Percentiles rank a stretch among this genome's conserved stretches.
phyloP scores from a whole-genome alignment of 2,329 filamentous ascomycete species.

The Hypoxylon sp. region DNA sequence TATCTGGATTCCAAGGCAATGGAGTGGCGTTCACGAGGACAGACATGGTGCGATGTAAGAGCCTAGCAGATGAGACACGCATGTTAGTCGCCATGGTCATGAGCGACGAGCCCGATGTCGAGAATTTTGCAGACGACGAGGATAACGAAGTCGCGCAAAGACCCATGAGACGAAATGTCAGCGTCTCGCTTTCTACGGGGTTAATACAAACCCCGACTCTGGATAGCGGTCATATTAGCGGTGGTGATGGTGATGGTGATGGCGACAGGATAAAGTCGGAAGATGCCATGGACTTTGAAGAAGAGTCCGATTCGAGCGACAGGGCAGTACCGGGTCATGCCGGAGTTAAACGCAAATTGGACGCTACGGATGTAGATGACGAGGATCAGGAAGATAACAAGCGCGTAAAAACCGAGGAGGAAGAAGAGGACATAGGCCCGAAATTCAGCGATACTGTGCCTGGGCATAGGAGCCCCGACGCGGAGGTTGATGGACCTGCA shows the following conservation, averaged over 20 bases:
- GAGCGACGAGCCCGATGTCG: slow-evolving; percentile 64
- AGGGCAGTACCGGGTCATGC: slow-evolving; percentile 5
- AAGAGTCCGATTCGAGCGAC: slow-evolving; percentile 31
- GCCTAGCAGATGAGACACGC: slow-evolving; percentile 82
- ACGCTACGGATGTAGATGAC: slow-evolving; percentile 32
- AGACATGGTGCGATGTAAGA: slow-evolving; percentile 89
- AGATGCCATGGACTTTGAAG: slow-evolving; percentile 31
- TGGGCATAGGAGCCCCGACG: slow-evolving; percentile 9
- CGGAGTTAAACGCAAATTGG: slow-evolving; percentile 45
- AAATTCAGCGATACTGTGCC: slow-evolving; percentile 29
- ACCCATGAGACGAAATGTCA: slow-evolving; percentile 24
- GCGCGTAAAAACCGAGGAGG: slow-evolving; percentile 45
- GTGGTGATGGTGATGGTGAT: slow-evolving; percentile 6
- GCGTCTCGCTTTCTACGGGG: slow-evolving; percentile 23
- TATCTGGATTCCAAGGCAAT: slow-evolving; percentile 79
- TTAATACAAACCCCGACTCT: slow-evolving; percentile 30
- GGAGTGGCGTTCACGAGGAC: slow-evolving; percentile 78
- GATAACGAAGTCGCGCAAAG: slow-evolving; percentile 29
- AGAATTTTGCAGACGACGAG: slow-evolving; percentile 58
- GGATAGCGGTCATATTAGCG: background rate
- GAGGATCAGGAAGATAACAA: slow-evolving; percentile 32
- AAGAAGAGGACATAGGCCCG: slow-evolving; percentile 10
- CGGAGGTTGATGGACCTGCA: slow-evolving; percentile 9
- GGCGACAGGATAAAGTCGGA: slow-evolving; percentile 29
- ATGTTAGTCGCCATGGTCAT: slow-evolving; percentile 77